Evolutionary conservation across 257 asterid genomes (phyloP).

Genomic region (Primulina huaijiensis): DNA sequence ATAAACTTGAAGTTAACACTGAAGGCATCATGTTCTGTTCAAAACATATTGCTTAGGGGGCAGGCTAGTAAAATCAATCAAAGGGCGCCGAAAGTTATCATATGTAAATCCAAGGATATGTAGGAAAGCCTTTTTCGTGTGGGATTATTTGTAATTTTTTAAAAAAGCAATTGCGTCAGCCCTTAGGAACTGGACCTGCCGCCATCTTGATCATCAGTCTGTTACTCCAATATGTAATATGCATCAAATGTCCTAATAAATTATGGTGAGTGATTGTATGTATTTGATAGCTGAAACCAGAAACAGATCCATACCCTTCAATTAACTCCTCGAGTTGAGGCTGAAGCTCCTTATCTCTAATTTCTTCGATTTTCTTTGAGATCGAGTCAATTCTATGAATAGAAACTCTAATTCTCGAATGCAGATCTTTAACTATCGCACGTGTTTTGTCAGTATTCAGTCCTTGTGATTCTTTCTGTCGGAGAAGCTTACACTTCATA

Average conservation of each 20-base stretch:
- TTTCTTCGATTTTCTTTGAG: slow-evolving; percentile 84
- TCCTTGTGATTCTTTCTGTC: slow-evolving; percentile 79
- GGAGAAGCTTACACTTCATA: slow-evolving; percentile 69
- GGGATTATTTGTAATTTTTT: not conserved
- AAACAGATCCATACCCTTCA: slow-evolving; percentile 59
- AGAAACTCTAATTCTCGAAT: slow-evolving; percentile 86
- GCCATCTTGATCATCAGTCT: not conserved
- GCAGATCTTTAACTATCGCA: slow-evolving; percentile 84
- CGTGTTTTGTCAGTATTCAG: slow-evolving; percentile 76
- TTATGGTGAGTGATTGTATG: not conserved
- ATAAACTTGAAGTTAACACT: not conserved
- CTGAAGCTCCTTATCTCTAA: slow-evolving; percentile 89
- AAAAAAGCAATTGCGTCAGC: not conserved
- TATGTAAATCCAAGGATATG: not conserved
- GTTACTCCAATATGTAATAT: not conserved
- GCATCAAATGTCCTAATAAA: not conserved
- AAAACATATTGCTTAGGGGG: not conserved
- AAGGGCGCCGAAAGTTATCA: not conserved
- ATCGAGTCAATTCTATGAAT: slow-evolving; percentile 84
- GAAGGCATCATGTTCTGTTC: not conserved
- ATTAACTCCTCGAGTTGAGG: slow-evolving; percentile 98
- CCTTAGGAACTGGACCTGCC: not conserved
- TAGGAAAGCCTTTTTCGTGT: not conserved
- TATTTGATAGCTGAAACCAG: not conserved
- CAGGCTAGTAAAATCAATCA: not conserved